These are phyloP conservation scores for Tulasnella sp. DNA, from an alignment of 768 basidiomycete genomes.

Conservation along the genomic window DNA sequence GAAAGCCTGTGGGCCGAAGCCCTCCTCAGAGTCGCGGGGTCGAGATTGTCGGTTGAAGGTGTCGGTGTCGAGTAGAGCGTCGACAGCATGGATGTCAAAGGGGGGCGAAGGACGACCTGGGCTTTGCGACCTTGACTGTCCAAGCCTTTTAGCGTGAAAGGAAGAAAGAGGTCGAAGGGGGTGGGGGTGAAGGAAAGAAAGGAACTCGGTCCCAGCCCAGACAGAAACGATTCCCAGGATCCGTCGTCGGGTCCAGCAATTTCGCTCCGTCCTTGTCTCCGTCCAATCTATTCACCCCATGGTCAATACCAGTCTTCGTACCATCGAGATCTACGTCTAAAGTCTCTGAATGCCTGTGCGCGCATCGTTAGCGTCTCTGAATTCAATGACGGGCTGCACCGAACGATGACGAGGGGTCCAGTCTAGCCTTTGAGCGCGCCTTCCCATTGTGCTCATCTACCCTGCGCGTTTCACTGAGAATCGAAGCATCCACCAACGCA, in stretches of 20 bases:
- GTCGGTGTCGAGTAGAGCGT: neutral
- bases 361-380: neutral
- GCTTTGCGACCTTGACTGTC: neutral
- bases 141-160: neutral
- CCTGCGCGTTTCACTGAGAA: neutral
- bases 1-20: conserved; percentile 1
- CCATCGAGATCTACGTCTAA: neutral
- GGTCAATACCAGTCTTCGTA: neutral
- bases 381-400: neutral
- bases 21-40: conserved; percentile 1
- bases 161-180: neutral
- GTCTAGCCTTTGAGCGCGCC: neutral
- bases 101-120: neutral
- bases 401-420: neutral
- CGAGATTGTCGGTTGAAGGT: neutral
- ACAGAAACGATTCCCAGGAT: neutral
- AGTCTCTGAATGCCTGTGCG: neutral
- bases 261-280: neutral
- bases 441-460: neutral
- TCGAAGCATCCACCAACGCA: neutral
- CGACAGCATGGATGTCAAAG: neutral
- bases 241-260: neutral
- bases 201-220: neutral
- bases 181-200: neutral
- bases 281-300: neutral